Conservation (phyloP, 257 asterid species). For the Solanum arcanum region DNA sequence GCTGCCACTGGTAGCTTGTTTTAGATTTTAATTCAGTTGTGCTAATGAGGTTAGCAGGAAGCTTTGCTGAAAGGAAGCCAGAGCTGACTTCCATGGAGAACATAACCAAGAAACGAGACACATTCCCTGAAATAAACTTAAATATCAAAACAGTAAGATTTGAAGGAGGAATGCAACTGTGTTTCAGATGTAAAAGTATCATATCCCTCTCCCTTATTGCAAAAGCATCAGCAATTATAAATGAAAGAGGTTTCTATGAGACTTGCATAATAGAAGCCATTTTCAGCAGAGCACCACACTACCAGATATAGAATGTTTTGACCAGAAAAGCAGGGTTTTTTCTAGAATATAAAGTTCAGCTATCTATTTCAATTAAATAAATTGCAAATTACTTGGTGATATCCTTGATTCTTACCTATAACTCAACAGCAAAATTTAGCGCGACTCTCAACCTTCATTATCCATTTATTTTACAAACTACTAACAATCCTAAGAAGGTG, state of each 20-base stretch:
- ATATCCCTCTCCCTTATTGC: not conserved
- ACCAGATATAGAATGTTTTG: not conserved
- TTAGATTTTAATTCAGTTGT: conserved; percentile 67
- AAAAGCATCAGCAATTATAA: not conserved
- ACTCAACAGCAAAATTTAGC: not conserved
- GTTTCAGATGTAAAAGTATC: not conserved
- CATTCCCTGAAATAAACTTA: conserved; percentile 34
- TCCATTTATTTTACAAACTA: not conserved
- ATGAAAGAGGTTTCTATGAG: not conserved
- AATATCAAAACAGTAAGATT: not conserved
- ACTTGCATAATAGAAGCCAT: not conserved
- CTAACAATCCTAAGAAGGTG: not conserved
- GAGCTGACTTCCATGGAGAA: conserved; percentile 68
- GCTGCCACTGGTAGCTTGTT: conserved; percentile 73
- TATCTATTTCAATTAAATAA: not conserved
- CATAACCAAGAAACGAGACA: conserved; percentile 49
- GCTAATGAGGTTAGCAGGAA: conserved; percentile 56
- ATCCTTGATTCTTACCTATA: not conserved
- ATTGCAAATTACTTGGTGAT: not conserved
- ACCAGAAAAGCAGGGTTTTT: not conserved
- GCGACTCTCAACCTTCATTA: not conserved
- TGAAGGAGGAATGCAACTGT: not conserved
- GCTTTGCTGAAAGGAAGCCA: conserved; percentile 55
- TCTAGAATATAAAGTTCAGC: not conserved
- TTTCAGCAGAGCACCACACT: not conserved